These are phyloP conservation scores for Scedosporium dehoogii DNA, from an alignment of 2,329 filamentous ascomycete species.

Conservation along the genomic window DNA sequence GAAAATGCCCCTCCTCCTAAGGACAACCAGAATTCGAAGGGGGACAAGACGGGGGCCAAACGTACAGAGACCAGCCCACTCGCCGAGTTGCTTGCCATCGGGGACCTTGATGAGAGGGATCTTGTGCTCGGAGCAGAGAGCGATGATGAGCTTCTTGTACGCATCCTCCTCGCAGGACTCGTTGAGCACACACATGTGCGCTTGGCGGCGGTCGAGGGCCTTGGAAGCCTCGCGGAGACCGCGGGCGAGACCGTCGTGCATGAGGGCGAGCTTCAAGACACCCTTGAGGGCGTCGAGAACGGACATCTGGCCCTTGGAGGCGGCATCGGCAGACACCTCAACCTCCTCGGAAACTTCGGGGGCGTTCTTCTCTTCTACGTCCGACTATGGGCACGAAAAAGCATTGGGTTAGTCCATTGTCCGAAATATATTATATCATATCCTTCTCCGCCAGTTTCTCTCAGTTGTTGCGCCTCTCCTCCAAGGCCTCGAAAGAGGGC, in stretches of 20 bases:
- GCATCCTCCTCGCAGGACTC: conserved; percentile 99
- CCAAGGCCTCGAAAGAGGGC: neutral
- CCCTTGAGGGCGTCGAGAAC: conserved; percentile 98
- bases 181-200: conserved; percentile 99
- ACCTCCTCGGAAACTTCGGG: conserved; percentile 79
- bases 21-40: neutral
- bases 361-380: conserved; percentile 98
- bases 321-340: conserved; percentile 88
- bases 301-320: conserved; percentile 86
- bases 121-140: conserved; percentile 98
- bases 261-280: conserved; percentile 94
- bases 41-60: conserved; percentile 26
- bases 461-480: neutral
- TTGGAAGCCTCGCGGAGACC: conserved; percentile 98
- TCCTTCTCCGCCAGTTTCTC: neutral
- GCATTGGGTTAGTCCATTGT: conserved; percentile 8
- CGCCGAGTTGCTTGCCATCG: conserved; percentile 98
- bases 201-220: conserved; percentile 95
- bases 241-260: conserved; percentile 98
- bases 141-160: conserved; percentile 99
- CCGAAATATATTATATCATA: too few species aligned
- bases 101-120: conserved; percentile 99
- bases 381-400: conserved; percentile 55
- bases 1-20: neutral
- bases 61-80: conserved; percentile 99